Base-by-base conservation (phyloP, 2,329 filamentous ascomycete species). In the Juglanconis sp. region DNA sequence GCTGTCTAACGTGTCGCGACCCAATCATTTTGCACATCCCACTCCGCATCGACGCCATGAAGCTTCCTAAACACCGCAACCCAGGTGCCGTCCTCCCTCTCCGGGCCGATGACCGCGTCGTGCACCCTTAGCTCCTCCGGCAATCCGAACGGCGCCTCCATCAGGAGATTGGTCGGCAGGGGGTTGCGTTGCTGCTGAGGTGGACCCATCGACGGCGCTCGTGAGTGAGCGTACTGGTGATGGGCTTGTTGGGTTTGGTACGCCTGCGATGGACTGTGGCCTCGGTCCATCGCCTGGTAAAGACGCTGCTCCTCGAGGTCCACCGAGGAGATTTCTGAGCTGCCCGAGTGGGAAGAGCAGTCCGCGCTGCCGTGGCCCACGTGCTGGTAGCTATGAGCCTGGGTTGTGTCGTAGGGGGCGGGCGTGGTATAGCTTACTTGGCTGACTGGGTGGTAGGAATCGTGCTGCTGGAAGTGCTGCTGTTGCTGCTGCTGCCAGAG, bases 41-140 rank as follows among this genome's bases (percentile, higher is more conserved):
- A 72, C n/a, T 68, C 66, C 7, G 58, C 65, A n/a, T 68, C 59
- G 30, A 67, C 49, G 7, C 70, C 71, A 3, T 67, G 59, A 15
- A 69, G 59, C 59, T 71, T 72, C 50, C 69, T 62, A 38, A 73
- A 71, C 57, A 71, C 65, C 59, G 68, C 70, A 13, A 72, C 67
- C 67, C 69, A 71, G 56, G 64, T 71, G 35, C 71, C 70, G 32
- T 71, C 68, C 47, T 68, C 70, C 56, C 67, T 68, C 44, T 71
- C 68, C 4, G 65, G 63, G 15, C 69, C 69, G 44, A 72, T 69
- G 5, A 71, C 67, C 4, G 68, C 65, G 24, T 71, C 66, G 34
- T 70, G 70, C 42, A 73, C 69, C 7, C 71, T 65, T 13, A 68
- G 65, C 35, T 67, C 63, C 64, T 73, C 71, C 0, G 71, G 71